These are phyloP conservation scores for Iodosphaeria phyllophila DNA, from an alignment of 2,329 filamentous ascomycete genomes.

Conservation along the genomic window DNA sequence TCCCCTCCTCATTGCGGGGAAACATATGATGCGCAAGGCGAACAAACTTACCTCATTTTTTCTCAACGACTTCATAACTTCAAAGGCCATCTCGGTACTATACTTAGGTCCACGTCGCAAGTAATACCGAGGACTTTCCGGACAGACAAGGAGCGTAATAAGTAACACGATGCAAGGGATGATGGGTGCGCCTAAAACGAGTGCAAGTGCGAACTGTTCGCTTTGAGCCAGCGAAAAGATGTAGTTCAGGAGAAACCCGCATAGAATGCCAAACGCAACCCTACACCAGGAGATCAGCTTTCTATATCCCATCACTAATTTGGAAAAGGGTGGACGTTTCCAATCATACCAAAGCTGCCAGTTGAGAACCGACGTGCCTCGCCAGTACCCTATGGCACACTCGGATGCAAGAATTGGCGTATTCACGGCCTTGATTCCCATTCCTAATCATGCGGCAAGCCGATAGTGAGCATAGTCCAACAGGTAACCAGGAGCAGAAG, in stretches of 20 bases:
- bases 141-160: slow-evolving; percentile 13
- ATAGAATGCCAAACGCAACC: slow-evolving; percentile 18
- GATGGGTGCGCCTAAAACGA: slow-evolving; percentile 15
- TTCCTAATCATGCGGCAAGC: slow-evolving; percentile 12
- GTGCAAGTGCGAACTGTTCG: slow-evolving; percentile 7
- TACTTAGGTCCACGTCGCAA: slow-evolving; percentile 14
- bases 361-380: slow-evolving; percentile 25
- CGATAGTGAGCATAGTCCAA: no score
- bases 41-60: slow-evolving; percentile 12
- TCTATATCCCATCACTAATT: no score
- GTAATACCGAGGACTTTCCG: slow-evolving; percentile 17
- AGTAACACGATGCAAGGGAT: slow-evolving; percentile 12
- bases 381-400: slow-evolving; percentile 26
- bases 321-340: neutral
- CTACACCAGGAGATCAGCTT: slow-evolving; percentile 2
- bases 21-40: no score
- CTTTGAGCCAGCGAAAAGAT: slow-evolving; percentile 3
- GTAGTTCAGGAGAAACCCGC: slow-evolving; percentile 14
- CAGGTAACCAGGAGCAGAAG: no score
- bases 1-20: no score
- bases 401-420: slow-evolving; percentile 27
- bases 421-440: slow-evolving; percentile 29
- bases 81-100: slow-evolving; percentile 11
- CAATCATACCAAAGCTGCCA: slow-evolving; percentile 23
- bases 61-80: slow-evolving; percentile 12